Base-by-base conservation (phyloP, 345 rosid genomes). In the Hibiscus mutabilis region DNA sequence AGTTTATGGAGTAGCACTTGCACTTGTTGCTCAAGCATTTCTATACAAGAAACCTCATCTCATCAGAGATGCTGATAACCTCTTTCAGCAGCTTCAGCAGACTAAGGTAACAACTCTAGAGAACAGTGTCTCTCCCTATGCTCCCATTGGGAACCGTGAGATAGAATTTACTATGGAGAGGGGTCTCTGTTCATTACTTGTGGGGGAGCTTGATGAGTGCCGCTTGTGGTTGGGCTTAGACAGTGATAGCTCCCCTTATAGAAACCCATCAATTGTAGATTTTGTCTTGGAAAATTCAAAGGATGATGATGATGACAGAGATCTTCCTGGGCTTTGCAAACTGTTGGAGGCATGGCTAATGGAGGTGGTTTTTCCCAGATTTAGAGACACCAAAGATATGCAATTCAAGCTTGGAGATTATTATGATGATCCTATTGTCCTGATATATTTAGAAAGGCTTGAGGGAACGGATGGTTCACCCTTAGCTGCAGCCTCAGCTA, bases 401-500 rank as follows among this genome's bases (percentile, higher is more conserved):
- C 79, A 80, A 35, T 88, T 90, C 85, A 94, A 79, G 78, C 98
- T 94, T 33, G 85, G 91, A 68, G 96, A 94, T 85, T 90, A 87
- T 79, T 94, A 94, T 80, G 98, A 94, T 77, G 96, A 91, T 83
- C 89, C 92, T 46, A 81, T 87, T 52, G 97, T 94, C 70, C 85
- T 94, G 77, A 84, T 79, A 74, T 90, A 94, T 79, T 82, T 94
- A 78, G 98, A 94, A 74, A 82, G 93, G 82, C 85, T 81, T 49
- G 97, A 89, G 76, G 87, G 90, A 74, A 90, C 78, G 59, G 88
- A 86, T 33, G 83, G 85, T 77, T 89, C 97, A 19, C 91, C 95
- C 75, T 82, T 94, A 67, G 98, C 91, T 76, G 96, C 96, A 7
- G 97, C 97, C 44, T 93, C 97, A 49, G 97, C 97, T 65, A 91